Percentiles rank a stretch among this genome's conserved stretches.
These are phyloP conservation scores for Onygenales sp. DNA, from an alignment of 2,329 filamentous ascomycete species.

Conservation along the genomic window DNA sequence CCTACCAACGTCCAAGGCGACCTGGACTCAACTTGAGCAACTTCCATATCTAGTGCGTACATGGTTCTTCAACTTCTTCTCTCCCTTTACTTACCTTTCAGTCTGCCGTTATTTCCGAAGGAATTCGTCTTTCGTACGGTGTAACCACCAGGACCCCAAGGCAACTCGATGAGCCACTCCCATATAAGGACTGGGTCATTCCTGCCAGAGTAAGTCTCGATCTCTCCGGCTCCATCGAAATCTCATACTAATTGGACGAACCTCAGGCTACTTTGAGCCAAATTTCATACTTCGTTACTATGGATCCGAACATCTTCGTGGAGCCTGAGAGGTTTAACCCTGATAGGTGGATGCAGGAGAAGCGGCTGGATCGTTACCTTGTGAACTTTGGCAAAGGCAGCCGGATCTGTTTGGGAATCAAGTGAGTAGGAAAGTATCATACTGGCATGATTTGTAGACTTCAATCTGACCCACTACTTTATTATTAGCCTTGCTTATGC, in stretches of 20 bases:
- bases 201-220: slow-evolving; percentile 18
- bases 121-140: slow-evolving; percentile 33
- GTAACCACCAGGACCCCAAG: slow-evolving; percentile 22
- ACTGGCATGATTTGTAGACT: too few relatives aligned
- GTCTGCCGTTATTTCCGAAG: slow-evolving; percentile 15
- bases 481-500: slow-evolving; percentile 16
- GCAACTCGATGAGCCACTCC: slow-evolving; percentile 17
- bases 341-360: slow-evolving; percentile 17
- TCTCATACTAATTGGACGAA: not conserved
- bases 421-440: slow-evolving; percentile 11
- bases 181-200: slow-evolving; percentile 22
- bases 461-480: not conserved
- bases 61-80: not conserved
- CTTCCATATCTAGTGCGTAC: slow-evolving; percentile 30
- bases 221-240: not conserved
- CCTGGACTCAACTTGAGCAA: slow-evolving; percentile 26
- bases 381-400: slow-evolving; percentile 19
- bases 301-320: slow-evolving; percentile 16
- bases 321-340: slow-evolving; percentile 17
- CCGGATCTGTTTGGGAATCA: slow-evolving; percentile 17
- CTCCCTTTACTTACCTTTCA: slow-evolving; percentile 2
- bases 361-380: slow-evolving; percentile 15
- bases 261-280: slow-evolving; percentile 14
- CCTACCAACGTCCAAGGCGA: slow-evolving; percentile 12
- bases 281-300: slow-evolving; percentile 14